Evolutionary conservation across 441 rosid species (phyloP).

Genomic region (Cnidoscolus chayamansa): DNA sequence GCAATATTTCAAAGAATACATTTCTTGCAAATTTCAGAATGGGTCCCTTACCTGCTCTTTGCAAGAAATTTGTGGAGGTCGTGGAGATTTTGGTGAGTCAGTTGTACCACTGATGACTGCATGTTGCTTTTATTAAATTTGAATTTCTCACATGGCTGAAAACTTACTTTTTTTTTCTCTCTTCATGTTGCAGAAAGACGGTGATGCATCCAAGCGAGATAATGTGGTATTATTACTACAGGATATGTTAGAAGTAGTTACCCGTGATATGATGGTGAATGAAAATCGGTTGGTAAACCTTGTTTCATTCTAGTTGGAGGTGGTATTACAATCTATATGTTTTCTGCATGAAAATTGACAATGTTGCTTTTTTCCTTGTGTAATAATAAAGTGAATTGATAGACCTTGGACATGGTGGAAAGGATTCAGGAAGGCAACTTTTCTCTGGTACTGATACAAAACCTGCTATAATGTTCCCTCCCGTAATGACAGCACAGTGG

Average conservation of each 20-base stretch:
- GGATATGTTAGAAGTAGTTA: conserved; percentile 96
- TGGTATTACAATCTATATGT: background rate
- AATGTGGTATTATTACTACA: conserved; percentile 76
- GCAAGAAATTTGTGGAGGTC: conserved; percentile 82
- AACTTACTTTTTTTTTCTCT: conserved; percentile 4
- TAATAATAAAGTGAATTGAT: conserved; percentile 57
- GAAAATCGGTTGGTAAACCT: conserved; percentile 79
- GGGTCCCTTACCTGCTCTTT: conserved; percentile 73
- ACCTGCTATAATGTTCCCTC: conserved; percentile 89
- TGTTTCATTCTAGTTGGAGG: conserved; percentile 20
- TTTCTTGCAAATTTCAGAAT: conserved; percentile 86
- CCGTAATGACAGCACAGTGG: conserved; percentile 78
- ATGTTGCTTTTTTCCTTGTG: background rate
- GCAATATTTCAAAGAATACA: conserved; percentile 74
- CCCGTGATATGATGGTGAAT: conserved; percentile 94
- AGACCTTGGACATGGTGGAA: conserved; percentile 84
- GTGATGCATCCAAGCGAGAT: conserved; percentile 71
- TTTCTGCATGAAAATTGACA: conserved; percentile 21
- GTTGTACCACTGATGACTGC: conserved; percentile 2
- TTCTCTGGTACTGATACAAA: conserved; percentile 85
- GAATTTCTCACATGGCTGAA: background rate
- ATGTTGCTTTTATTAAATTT: conserved; percentile 1
- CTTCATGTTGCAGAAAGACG: conserved; percentile 75
- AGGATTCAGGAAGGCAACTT: conserved; percentile 89
- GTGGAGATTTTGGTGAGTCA: conserved; percentile 80